Base-by-base conservation (phyloP, 1,284 basidiomycete species). In the Moniliella sp. region DNA sequence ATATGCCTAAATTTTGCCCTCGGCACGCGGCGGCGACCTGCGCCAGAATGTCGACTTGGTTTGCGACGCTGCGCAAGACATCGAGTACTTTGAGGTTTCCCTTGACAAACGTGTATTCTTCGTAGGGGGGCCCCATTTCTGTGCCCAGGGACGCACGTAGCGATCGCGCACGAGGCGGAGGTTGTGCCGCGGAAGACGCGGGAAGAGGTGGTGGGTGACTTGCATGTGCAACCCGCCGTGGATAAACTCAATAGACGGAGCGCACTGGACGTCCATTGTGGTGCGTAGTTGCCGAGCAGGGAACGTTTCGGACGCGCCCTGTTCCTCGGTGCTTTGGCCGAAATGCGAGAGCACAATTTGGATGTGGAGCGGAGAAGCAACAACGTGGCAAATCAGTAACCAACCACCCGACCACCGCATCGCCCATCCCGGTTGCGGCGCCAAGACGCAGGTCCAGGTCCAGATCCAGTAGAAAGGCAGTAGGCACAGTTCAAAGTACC, bases 311-410 rank as follows among this genome's bases (percentile, higher is more conserved):
- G 66, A 66, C 0, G 82, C 78, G 1, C 86, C 86, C 15, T 94
- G 68, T 56, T 94, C 88, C 7, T 69, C 76, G 1, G 83, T 86
- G 4, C 84, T 84, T 66, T 91, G 86, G 27, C 81, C 80, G 63
- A 91, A 97, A 65, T 97, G 88, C 2, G 86, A 94, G 14, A 97
- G 72, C 1, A 94, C 86, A 48, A 97, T 97, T 81, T 84, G 81
- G 32, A 84, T 69, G 50, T 84, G 80, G 30, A 88, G 62, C 5
- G 83, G 83, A 44, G 78, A 78, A 5, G 82, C 74, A 14, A 73
- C 71, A 17, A 74, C 65, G 57, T 86, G 76, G 56, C 76, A 79
- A 43, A 84, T 68, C 15, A 83, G 52, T 13, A 86, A 57, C 61
- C 78, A 88, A n/a, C n/a, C n/a, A n/a, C n/a, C n/a, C 23, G 64